Conservation (phyloP, 164 flowering plant species). For the Cinnamomum chago region DNA sequence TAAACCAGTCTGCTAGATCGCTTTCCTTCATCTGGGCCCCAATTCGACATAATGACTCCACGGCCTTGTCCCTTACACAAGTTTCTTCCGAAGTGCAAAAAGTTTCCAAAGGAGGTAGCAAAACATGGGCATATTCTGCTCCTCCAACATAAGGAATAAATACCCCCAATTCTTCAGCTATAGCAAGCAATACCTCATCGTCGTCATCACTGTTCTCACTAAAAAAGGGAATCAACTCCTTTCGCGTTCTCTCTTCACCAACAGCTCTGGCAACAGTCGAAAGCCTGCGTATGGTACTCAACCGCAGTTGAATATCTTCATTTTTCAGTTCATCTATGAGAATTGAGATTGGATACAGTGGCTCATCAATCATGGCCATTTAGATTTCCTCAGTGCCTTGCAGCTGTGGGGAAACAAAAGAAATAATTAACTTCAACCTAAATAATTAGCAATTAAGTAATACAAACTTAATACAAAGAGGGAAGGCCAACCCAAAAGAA, state of each 20-base stretch:
- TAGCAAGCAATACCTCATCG: conserved; percentile 91
- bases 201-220: conserved; percentile 94
- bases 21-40: conserved; percentile 84
- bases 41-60: conserved; percentile 83
- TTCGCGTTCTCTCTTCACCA: conserved; percentile 87
- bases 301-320: conserved; percentile 82
- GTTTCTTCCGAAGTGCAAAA: conserved; percentile 95
- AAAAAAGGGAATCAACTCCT: conserved; percentile 85
- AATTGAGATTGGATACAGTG: conserved; percentile 87
- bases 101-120: conserved; percentile 79
- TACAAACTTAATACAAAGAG: background rate
- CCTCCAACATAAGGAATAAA: conserved; percentile 95
- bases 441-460: background rate
- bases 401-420: conserved; percentile 6
- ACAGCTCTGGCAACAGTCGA: conserved; percentile 91
- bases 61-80: conserved; percentile 91
- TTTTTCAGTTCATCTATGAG: conserved; percentile 89
- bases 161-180: conserved; percentile 92
- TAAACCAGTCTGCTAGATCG: conserved; percentile 75
- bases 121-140: conserved; percentile 72
- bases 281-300: conserved; percentile 83
- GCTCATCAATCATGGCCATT: conserved; percentile 82
- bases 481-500: too few relatives aligned
- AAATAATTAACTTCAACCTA: background rate
- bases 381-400: conserved; percentile 11